Base-by-base conservation (phyloP, 176 grass and related monocot genomes). In the Saccharum spontaneum region DNA sequence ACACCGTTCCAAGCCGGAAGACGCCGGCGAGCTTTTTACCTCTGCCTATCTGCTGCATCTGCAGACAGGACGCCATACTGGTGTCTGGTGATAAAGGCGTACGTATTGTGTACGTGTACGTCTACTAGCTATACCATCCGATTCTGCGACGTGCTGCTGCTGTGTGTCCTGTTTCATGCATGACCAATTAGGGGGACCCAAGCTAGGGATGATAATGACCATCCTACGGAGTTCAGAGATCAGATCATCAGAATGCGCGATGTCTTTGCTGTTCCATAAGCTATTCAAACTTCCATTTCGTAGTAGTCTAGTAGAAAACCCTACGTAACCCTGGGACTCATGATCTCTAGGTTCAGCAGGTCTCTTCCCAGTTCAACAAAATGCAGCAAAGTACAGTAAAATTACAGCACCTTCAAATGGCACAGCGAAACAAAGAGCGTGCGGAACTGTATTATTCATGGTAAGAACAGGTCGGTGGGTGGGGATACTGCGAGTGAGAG, bases 1-100 rank as follows among this genome's bases (percentile, higher is more conserved):
- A 68, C 69, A 80, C 6, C 22, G 59, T 75, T 41, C 39, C 73
- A 50, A 71, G 79, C 50, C 69, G 64, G 38, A 63, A 82, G 63
- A 69, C 36, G 20, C 18, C 26, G 10, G 68, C 37, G 28, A 20
- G 62, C 71, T 82, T 87, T 77, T 63, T 39, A 22, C 23, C 79
- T 77, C 77, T 67, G 77, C 73, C 33, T 73, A n/a, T 75, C 39
- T 43, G 8, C 41, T 43, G 7, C 41, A 43, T 43, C 9, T 44
- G 34, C 67, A 69, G 34, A 69, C 67, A 26, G 31, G 30, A 22
- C 60, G 67, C 37, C 71, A 59, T 67, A 11, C 61, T 36, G 18
- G 18, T 36, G 36, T 52, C 49, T 50, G 14, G 15, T 50, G 48
- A 50, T 50, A 10, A 16, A 12, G 44, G 43, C n/a, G n/a, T n/a